These are phyloP conservation scores for Pholiota adiposa DNA, from an alignment of 1,284 basidiomycete genomes.

Conservation along the genomic window DNA sequence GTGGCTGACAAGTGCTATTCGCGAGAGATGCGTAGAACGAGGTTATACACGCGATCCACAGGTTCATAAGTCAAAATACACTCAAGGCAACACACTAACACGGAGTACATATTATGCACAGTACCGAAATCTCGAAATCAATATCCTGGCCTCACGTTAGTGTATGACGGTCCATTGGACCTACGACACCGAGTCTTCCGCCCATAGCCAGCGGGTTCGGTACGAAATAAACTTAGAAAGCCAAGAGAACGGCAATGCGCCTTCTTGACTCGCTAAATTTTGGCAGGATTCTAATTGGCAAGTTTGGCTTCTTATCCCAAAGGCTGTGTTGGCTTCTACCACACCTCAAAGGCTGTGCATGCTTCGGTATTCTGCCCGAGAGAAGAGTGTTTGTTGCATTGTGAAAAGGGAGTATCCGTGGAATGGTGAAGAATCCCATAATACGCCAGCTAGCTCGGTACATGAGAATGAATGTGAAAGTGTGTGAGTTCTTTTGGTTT, in stretches of 20 bases:
- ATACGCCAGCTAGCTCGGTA: not conserved
- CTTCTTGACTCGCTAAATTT: slow-evolving; percentile 3
- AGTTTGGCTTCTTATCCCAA: slow-evolving; percentile 1
- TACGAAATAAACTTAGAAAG: slow-evolving; percentile 3
- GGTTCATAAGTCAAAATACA: not conserved
- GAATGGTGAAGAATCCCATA: not conserved
- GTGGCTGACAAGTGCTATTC: too few relatives aligned
- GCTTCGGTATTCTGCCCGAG: slow-evolving; percentile 11
- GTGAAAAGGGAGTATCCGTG: not conserved
- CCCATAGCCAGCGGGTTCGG: slow-evolving; percentile 3
- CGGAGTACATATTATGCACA: not conserved
- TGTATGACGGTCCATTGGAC: slow-evolving; percentile 13
- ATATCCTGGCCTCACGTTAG: not conserved
- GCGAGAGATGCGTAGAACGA: not conserved
- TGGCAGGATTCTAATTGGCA: slow-evolving; percentile 4
- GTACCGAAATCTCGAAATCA: not conserved
- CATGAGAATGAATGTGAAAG: not conserved
- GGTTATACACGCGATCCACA: not conserved
- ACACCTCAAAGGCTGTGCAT: slow-evolving; percentile 8
- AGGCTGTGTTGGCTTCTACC: slow-evolving; percentile 8
- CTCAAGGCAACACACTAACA: not conserved
- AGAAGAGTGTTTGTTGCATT: not conserved
- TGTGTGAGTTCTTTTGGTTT: not conserved
- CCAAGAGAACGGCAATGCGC: slow-evolving; percentile 16
- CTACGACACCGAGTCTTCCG: not conserved